Evolutionary conservation across 2,329 filamentous ascomycete species (phyloP), one percentile per base, ranked within the genome.

Genomic region (Elsinoe batatas): DNA sequence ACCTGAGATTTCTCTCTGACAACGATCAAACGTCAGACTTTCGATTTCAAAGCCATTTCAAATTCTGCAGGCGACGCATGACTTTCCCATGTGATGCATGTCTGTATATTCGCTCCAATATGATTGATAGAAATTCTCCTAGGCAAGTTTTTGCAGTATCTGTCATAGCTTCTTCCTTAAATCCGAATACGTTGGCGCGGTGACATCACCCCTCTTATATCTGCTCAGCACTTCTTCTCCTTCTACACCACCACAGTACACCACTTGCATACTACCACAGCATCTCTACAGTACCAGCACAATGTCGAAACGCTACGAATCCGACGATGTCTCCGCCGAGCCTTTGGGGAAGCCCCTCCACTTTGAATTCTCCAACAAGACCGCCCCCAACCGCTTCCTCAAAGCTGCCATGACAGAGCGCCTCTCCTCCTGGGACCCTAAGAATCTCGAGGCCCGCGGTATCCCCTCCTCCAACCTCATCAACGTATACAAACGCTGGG

Each of bases 331-430:
- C 58, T 70, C 73, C 60, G 60, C 68, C 18, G 63, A 69, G 1
- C 69, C 72, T 8, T 60, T 75, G 57, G 73, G 66, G 53, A 64
- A 75, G 61, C 70, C 72, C n/a, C 66, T 76, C 49, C 61, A 70
- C 32, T 75, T 74, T 58, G 67, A 67, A 13, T 75, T 75, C 60
- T 77, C 76, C 40, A 74, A 76, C 53, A 74, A 72, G 56, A 78
- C 75, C 1, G 82, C 82, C 1, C 77, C 76, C 40, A 87, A 86
- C 64, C 74, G 82, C n/a, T 82, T 85, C 63, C 67, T 85, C 60
- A 87, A 87, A 67, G 81, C 73, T 5, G 79, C 84, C 40, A 85
- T 87, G 83, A 79, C 79, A 1, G 84, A 87, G 65, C 72, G 76
- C 6, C 69, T 85, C 12, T 79, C 81, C 0, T 80, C 77, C 4